Base-by-base conservation (phyloP, 2,329 filamentous ascomycete genomes). In the Ophiocordyceps camponoti-floridani region DNA sequence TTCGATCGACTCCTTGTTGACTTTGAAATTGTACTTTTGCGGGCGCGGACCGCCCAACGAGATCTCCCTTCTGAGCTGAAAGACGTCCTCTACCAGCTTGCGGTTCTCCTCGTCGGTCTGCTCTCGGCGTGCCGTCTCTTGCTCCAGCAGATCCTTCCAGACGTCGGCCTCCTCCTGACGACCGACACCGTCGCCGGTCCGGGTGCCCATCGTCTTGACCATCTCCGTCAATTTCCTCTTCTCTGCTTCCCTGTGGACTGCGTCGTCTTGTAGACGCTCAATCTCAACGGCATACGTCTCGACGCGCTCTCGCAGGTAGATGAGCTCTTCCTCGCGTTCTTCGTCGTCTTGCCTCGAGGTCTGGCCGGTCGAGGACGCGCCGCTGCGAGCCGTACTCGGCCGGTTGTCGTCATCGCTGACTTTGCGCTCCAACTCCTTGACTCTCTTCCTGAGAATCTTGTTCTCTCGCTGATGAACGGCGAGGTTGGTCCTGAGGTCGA, bases 111-210 rank as follows among this genome's bases (percentile, higher is more conserved):
- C 85, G 52, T 96, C 88, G 0, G 84, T 78, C 60, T 94, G 84
- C 61, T 95, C 89, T 47, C 89, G 77, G 28, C 87, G 78, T 4
- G 82, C 82, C 2, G 84, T 91, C 61, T 98, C 91, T 51, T 91
- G 85, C 56, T 95, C 86, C 26, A 95, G 73, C 48, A 96, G 75
- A 53, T 95, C 89, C 59, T 94, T 94, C 82, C 86, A 94, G 61
- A 95, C 89, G 49, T 93, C 86, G 57, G 83, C 69, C 52, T 79
- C 74, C 51, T 79, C 76, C 48, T 79, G 71, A 11, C 70, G 65
- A 2, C 68, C 69, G 7, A 73, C 57, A 40, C 59, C 66, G 54
- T 63, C 75, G 58, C 56, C 69, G 49, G 58, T 72, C 56, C 55
- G 69, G 64, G 59, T 67, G 50, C 61, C 68, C 54, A 76, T 58